Percentiles rank a stretch among this genome's conserved stretches.
Conservation (phyloP, 495 filamentous ascomycete species). For the Pseudoneurospora amorphoporcata region DNA sequence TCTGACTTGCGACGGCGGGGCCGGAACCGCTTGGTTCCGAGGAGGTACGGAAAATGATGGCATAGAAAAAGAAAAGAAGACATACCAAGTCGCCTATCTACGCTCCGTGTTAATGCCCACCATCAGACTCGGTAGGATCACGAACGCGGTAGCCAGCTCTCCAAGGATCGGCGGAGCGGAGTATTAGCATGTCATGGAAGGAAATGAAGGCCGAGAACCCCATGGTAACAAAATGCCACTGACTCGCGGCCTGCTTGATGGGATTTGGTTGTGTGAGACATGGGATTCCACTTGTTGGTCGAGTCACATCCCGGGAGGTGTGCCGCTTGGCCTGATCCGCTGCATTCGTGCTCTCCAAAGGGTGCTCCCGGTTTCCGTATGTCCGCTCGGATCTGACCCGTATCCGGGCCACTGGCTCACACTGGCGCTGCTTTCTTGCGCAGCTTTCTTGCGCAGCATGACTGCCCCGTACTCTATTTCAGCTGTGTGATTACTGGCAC, state of each 20-base stretch:
- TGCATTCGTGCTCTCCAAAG: background rate
- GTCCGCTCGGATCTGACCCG: background rate
- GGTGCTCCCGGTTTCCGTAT: background rate
- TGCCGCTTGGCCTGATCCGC: background rate
- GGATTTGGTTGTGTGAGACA: background rate
- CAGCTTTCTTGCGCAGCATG: background rate
- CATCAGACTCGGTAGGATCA: background rate
- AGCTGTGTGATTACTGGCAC: background rate
- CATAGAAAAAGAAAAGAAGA: background rate
- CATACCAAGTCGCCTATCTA: background rate
- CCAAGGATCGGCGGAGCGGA: background rate
- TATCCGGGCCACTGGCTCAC: background rate
- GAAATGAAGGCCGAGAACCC: background rate
- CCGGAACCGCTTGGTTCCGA: background rate
- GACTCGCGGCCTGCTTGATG: background rate
- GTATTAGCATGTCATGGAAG: background rate
- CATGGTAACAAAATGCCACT: background rate
- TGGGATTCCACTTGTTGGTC: background rate
- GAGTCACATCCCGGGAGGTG: background rate
- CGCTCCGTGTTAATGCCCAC: background rate
- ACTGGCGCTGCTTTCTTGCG: background rate
- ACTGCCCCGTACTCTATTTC: background rate
- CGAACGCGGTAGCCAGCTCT: background rate
- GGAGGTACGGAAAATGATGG: background rate
- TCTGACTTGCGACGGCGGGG: background rate